Conservation (phyloP, 768 basidiomycete species). For the Collybia mongolica region DNA sequence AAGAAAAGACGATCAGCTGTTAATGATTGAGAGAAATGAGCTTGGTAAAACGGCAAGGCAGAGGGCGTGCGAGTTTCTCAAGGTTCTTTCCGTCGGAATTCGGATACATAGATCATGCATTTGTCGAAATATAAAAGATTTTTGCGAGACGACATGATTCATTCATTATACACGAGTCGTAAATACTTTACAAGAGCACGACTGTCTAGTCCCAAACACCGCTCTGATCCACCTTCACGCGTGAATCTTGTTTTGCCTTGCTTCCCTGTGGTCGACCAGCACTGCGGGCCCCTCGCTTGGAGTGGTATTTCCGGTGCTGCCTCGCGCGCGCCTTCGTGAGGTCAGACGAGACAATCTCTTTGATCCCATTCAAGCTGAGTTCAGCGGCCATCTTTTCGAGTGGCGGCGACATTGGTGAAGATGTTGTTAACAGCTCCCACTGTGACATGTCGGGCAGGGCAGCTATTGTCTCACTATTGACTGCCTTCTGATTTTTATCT, state of each 20-base stretch:
- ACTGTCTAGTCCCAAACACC: conserved; percentile 55
- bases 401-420: conserved; percentile 47
- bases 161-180: no score
- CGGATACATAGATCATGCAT: no score
- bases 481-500: background rate
- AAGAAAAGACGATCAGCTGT: background rate
- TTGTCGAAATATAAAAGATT: no score
- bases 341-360: conserved; percentile 61
- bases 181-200: no score
- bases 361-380: conserved; percentile 46
- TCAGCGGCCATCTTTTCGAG: conserved; percentile 41
- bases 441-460: no score
- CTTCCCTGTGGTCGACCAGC: conserved; percentile 75
- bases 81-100: background rate
- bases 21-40: background rate
- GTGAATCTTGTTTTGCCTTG: conserved; percentile 79
- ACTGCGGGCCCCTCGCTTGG: conserved; percentile 61
- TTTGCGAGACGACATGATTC: no score
- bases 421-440: conserved; percentile 40
- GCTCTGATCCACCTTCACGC: conserved; percentile 58
- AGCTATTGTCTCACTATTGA: background rate
- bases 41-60: background rate
- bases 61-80: background rate
- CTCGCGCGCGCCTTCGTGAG: conserved; percentile 56
- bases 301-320: conserved; percentile 76